Conservation (phyloP, 208 protist genomes). For the Wallacemonas sp. region DNA sequence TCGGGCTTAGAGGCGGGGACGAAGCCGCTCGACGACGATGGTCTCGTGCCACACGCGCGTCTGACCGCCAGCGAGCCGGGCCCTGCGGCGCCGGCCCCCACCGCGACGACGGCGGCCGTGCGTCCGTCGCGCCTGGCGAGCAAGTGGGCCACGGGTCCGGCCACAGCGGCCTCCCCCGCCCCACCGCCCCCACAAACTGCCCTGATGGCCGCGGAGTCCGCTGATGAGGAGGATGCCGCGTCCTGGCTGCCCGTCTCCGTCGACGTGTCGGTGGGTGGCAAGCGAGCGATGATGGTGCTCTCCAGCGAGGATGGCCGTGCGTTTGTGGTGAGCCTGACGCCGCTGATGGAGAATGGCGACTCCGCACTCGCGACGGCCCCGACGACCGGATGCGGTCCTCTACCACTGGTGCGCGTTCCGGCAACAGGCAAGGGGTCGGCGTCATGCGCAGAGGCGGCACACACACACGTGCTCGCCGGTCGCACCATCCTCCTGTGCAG, state of each 20-base stretch:
- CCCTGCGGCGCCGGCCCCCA: too few species aligned
- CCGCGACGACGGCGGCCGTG: too few species aligned
- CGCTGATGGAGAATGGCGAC: slow-evolving; percentile 15
- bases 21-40: too few species aligned
- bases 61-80: too few species aligned
- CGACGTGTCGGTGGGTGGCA: slow-evolving; percentile 56
- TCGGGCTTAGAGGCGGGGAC: too few species aligned
- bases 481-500: slow-evolving; percentile 3
- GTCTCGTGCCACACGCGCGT: too few species aligned
- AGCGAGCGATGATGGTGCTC: slow-evolving; percentile 42
- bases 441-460: not conserved
- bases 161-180: too few species aligned
- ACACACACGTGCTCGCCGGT: not conserved
- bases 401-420: too few species aligned
- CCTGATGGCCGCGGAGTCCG: not conserved
- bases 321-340: slow-evolving; percentile 43
- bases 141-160: too few species aligned
- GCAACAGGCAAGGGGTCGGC: too few species aligned
- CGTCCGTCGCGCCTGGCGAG: too few species aligned
- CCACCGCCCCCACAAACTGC: too few species aligned
- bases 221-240: not conserved
- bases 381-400: not conserved
- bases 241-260: slow-evolving; percentile 56
- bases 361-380: not conserved
- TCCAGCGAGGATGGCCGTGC: slow-evolving; percentile 74